These are phyloP conservation scores for Rostrohypoxylon terebratum DNA, from an alignment of 495 filamentous ascomycete genomes.

Conservation along the genomic window DNA sequence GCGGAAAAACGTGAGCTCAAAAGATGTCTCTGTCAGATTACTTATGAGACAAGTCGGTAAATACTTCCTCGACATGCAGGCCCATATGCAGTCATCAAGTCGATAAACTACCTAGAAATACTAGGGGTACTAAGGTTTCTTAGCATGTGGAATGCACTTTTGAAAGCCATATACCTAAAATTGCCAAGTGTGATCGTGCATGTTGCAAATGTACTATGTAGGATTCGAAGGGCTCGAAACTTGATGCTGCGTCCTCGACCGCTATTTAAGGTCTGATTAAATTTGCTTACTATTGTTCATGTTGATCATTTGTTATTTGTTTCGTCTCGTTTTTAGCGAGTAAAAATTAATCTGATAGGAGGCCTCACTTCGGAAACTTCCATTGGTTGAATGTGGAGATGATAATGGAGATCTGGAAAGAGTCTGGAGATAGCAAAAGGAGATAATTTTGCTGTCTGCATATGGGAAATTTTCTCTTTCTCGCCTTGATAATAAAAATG, in stretches of 20 bases:
- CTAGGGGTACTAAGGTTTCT: background rate
- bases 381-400: slow-evolving; percentile 1
- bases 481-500: slow-evolving; percentile 27
- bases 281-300: background rate
- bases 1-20: background rate
- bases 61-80: background rate
- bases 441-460: slow-evolving; percentile 1
- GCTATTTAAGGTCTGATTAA: background rate
- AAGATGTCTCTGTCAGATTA: background rate
- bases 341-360: background rate
- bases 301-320: background rate
- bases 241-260: background rate
- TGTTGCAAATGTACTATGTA: background rate
- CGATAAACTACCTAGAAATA: background rate
- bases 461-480: slow-evolving; percentile 18
- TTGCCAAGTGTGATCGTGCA: slow-evolving; percentile 2
- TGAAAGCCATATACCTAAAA: background rate
- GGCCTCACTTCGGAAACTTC: background rate
- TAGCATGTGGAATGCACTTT: background rate
- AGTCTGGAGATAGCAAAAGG: slow-evolving; percentile 3
- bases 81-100: background rate
- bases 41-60: slow-evolving; percentile 3
- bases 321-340: background rate
- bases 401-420: slow-evolving; percentile 2
- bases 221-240: background rate